Evolutionary conservation across 352 stramenopile genomes (phyloP).

Genomic region (Pythium monospermum): DNA sequence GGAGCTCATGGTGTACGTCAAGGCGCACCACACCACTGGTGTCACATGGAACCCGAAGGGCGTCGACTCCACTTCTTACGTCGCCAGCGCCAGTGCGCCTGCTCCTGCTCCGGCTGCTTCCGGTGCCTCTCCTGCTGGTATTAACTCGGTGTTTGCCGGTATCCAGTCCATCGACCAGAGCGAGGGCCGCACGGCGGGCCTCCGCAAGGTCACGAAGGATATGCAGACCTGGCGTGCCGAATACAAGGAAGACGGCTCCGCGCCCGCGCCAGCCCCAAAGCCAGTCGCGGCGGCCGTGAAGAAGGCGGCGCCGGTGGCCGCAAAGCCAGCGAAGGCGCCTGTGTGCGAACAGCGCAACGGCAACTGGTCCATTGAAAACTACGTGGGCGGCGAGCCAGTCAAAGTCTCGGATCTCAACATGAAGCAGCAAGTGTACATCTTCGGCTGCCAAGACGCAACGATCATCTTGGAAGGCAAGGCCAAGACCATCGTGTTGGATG

Average conservation of each 20-base stretch:
- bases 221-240: constrained; percentile 97
- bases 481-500: constrained; percentile 96
- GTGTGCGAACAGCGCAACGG: constrained; percentile 88
- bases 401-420: constrained; percentile 89
- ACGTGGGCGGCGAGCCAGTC: constrained; percentile 81
- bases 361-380: constrained; percentile 98
- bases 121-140: constrained; percentile 41
- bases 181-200: constrained; percentile 86
- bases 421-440: constrained; percentile 97
- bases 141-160: constrained; percentile 85
- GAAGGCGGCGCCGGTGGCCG: constrained; percentile 23
- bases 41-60: constrained; percentile 92
- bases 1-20: constrained; percentile 93
- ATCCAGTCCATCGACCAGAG: constrained; percentile 88
- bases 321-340: constrained; percentile 42
- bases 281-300: constrained; percentile 15
- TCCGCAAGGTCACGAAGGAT: constrained; percentile 96
- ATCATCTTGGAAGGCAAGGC: constrained; percentile 97
- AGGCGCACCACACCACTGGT: constrained; percentile 93
- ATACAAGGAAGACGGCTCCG: constrained; percentile 71
- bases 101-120: constrained; percentile 27
- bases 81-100: constrained; percentile 21
- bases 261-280: constrained; percentile 13
- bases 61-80: constrained; percentile 48
- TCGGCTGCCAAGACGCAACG: constrained; percentile 91